Conservation (phyloP, 2,329 filamentous ascomycete species). For the Diaporthe ampelina region DNA sequence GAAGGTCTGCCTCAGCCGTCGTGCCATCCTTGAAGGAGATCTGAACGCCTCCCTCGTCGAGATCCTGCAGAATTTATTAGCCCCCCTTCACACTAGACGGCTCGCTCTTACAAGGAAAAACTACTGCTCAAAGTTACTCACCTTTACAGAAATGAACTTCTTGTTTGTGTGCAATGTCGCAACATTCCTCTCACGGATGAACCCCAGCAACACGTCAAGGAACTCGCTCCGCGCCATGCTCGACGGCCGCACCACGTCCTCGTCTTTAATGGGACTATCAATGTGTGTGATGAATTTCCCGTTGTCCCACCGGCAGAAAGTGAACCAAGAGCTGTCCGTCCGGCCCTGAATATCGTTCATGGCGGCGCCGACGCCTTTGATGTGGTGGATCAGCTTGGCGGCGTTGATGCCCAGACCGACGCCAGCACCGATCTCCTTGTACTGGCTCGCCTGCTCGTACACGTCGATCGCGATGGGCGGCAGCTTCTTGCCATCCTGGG, state of each 20-base stretch:
- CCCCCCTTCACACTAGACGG: too few relatives aligned
- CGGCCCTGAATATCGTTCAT: slow-evolving; percentile 37
- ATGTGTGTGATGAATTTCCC: slow-evolving; percentile 30
- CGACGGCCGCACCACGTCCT: slow-evolving; percentile 28
- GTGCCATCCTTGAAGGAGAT: slow-evolving; percentile 36
- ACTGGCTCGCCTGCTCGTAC: slow-evolving; percentile 39
- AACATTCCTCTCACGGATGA: slow-evolving; percentile 16
- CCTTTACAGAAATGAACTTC: slow-evolving; percentile 32
- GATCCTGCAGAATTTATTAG: slow-evolving; percentile 31
- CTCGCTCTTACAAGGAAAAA: too few relatives aligned
- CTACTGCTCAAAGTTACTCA: background rate
- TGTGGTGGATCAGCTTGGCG: slow-evolving; percentile 34
- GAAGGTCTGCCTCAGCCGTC: slow-evolving; percentile 35
- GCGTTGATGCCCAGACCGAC: slow-evolving; percentile 54
- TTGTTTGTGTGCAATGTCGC: slow-evolving; percentile 36
- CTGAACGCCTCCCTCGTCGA: slow-evolving; percentile 42
- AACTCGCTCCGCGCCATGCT: slow-evolving; percentile 39
- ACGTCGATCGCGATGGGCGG: slow-evolving; percentile 32
- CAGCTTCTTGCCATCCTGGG: background rate
- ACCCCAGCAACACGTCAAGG: slow-evolving; percentile 30
- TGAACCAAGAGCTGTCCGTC: slow-evolving; percentile 29
- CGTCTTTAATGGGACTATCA: background rate
- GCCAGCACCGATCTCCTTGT: slow-evolving; percentile 38
- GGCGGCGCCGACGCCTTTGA: slow-evolving; percentile 29
- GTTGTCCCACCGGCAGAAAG: slow-evolving; percentile 35